Evolutionary conservation across 345 rosid species (phyloP), one percentile per base, ranked within the genome.

Genomic region (Bruguiera sexangula): DNA sequence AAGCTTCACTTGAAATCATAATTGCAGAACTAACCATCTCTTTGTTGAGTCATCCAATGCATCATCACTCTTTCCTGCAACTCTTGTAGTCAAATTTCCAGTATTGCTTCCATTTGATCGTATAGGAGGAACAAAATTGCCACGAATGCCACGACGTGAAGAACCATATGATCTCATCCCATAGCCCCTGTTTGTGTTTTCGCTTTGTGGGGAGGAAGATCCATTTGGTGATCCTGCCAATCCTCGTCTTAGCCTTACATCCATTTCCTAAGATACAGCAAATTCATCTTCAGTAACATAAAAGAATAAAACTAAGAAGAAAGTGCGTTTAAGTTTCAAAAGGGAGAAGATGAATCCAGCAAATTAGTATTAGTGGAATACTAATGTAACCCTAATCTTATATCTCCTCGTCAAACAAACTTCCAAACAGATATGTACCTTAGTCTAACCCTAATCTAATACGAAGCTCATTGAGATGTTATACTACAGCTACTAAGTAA

Each of bases 71-170:
- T 86, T 92, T 83, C 91, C 97, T 69, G 75, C 72, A 71, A 66
- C 74, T 68, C 89, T 81, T 72, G 99, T 78, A 43, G 85, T 88
- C 83, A 76, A 76, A 77, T 81, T 92, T 69, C 96, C 97, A 63
- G 50, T 61, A 75, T 64, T 82, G 65, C 78, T 72, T 71, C 95
- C 96, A 75, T 86, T 87, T 24, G 92, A 78, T 84, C 71, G 92
- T 80, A 92, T 85, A 19, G 96, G 96, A 55, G 99, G 96, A 69
- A 95, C 82, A 82, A 95, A 95, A 79, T 79, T 92, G 57, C 96
- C 92, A 60, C 94, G 92, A 69, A 79, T 69, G 61, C 96, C 96
- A 55, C 91, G 88, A 65, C 96, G 84, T 73, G 81, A 62, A 75
- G 76, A 65, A 62, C 97, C 91, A 58, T 87, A 75, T 0, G 90